phyloP scores from a whole-genome alignment of 805 yeast species.

The Grigorovia jiainica region DNA sequence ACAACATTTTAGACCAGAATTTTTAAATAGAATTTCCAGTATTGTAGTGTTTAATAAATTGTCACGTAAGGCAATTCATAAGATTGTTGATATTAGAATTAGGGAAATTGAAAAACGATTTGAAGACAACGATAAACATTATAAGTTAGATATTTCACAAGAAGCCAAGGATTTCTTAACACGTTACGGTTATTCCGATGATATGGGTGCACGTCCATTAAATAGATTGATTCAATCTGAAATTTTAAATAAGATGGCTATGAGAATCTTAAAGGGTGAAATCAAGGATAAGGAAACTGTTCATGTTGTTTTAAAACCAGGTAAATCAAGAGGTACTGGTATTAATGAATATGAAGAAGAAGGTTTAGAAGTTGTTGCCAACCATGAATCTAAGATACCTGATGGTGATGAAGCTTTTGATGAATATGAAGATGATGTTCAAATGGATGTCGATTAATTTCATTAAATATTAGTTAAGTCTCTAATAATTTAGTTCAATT shows the following conservation, averaged over 20 bases:
- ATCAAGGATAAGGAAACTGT: constrained; percentile 82
- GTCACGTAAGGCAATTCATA: constrained; percentile 82
- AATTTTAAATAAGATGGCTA: constrained; percentile 78
- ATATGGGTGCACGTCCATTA: constrained; percentile 95
- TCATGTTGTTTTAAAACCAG: constrained; percentile 41
- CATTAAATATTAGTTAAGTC: too few relatives aligned
- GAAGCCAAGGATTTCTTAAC: constrained; percentile 77
- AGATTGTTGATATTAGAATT: constrained; percentile 81
- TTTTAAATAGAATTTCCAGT: constrained; percentile 89
- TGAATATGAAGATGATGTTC: constrained; percentile 14
- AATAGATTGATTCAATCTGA: constrained; percentile 85
- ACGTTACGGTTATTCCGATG: constrained; percentile 79
- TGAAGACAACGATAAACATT: constrained; percentile 69
- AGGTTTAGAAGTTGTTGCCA: constrained; percentile 75
- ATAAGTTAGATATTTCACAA: constrained; percentile 62
- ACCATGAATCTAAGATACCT: constrained; percentile 59
- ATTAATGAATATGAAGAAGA: constrained; percentile 28
- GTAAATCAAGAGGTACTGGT: constrained; percentile 13
- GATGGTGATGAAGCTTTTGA: constrained; percentile 50
- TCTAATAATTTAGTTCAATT: too few relatives aligned
- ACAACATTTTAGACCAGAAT: constrained; percentile 93
- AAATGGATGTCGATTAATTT: constrained; percentile 11
- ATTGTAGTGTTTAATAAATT: constrained; percentile 89
- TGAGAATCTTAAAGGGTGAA: constrained; percentile 80
- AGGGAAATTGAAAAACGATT: constrained; percentile 80